These are phyloP conservation scores for Garcia nutans DNA, from an alignment of 345 rosid genomes.

Conservation along the genomic window DNA sequence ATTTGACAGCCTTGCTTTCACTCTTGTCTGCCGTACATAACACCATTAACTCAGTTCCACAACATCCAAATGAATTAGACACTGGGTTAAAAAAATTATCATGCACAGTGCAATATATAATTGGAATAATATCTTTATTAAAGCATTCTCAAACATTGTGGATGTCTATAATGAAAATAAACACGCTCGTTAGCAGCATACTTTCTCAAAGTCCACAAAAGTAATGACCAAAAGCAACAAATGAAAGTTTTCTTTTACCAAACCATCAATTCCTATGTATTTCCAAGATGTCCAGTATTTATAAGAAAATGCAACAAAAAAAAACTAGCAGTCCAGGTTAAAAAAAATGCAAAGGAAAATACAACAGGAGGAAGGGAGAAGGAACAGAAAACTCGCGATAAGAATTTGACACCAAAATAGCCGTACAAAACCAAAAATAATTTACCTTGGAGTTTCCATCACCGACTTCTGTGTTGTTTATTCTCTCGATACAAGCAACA, in stretches of 20 bases:
- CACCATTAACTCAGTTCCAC: conserved; percentile 15
- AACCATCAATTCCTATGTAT: background rate
- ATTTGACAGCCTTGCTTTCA: conserved; percentile 66
- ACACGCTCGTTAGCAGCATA: background rate
- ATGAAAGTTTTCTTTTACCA: background rate
- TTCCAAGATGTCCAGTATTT: background rate
- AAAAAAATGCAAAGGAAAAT: background rate
- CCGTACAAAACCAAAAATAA: conserved; percentile 11
- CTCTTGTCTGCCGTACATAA: conserved; percentile 38
- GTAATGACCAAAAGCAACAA: background rate
- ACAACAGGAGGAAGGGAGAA: background rate
- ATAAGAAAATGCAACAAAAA: background rate
- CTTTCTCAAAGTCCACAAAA: background rate
- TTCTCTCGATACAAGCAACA: conserved; percentile 48
- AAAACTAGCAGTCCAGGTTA: background rate
- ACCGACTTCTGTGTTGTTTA: conserved; percentile 38
- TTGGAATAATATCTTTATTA: too few relatives aligned
- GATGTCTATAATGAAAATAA: background rate
- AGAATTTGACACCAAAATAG: background rate
- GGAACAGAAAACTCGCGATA: background rate
- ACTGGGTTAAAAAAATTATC: background rate
- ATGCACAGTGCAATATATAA: background rate
- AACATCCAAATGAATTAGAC: background rate
- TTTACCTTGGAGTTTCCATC: conserved; percentile 50
- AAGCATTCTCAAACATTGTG: background rate